Base-by-base conservation (phyloP, 306 rosid genomes). In the Quercus cerris region DNA sequence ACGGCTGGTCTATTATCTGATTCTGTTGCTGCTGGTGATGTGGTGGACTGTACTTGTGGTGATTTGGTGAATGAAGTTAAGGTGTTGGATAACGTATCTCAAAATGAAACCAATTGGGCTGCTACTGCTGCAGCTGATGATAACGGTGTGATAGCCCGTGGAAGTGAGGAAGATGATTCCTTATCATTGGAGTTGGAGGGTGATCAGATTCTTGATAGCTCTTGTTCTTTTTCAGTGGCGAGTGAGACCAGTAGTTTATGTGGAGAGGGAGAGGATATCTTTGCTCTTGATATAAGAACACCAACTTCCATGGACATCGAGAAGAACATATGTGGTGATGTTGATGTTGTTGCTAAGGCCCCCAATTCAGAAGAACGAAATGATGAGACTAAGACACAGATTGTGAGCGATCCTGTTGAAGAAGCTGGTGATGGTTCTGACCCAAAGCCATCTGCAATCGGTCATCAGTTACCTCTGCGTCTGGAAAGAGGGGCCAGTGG, bases 241-340 rank as follows among this genome's bases (percentile, higher is more conserved):
- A 93, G 94, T 82, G 97, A 91, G 86, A 83, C 57, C 52, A 86
- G 97, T 83, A 87, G 98, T 79, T 23, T 93, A 56, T 91, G 91
- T 54, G 92, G 94, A 73, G 96, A 91, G 56, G 97, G 94, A 73
- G 96, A 91, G 56, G 97, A 93, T 46, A 85, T 87, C 62, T 44
- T 88, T 22, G 82, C 84, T 78, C 86, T 86, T 56, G 93, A 88
- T 20, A 76, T 86, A 7, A 92, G 88, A 46, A 82, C 86, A n/a
- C 81, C 77, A 1, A 81, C 74, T 84, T 85, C 96, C 67, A 14
- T 70, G 51, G 92, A 83, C 56, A 23, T 77, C 19, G 89, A 66
- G 20, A 87, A 84, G 84, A 81, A 80, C 77, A 69, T 78, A 69
- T 82, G 78, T 46, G 30, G 82, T 56, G 87, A 81, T 59, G 88